These are phyloP conservation scores for Wickerhamomyces bovis DNA, from an alignment of 805 yeast genomes.

Conservation along the genomic window DNA sequence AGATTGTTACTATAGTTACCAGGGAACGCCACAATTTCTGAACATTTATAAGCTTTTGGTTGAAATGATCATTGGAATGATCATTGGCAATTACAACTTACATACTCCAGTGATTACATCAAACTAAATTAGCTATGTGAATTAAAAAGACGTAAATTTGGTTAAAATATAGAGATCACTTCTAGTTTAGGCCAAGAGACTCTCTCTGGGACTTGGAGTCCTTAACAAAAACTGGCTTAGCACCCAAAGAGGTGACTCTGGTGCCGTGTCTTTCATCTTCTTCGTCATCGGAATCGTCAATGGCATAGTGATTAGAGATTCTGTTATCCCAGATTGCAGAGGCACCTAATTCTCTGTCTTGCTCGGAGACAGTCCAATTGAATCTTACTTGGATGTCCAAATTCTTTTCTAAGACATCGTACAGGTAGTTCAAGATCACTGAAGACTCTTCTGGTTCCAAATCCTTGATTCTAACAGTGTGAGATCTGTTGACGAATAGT, in stretches of 20 bases:
- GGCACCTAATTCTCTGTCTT: conserved; percentile 26
- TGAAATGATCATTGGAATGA: too few relatives aligned
- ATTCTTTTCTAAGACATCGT: conserved; percentile 39
- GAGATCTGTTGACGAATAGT: conserved; percentile 43
- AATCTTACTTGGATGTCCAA: conserved; percentile 51
- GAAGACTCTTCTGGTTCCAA: conserved; percentile 7
- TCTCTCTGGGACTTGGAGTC: conserved; percentile 33
- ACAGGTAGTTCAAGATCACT: conserved; percentile 38
- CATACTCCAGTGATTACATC: too few relatives aligned
- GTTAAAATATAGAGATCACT: too few relatives aligned
- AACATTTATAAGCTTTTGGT: too few relatives aligned
- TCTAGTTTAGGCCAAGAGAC: conserved; percentile 21
- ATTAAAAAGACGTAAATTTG: too few relatives aligned
- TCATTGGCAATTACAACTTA: too few relatives aligned
- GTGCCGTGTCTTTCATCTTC: conserved; percentile 56
- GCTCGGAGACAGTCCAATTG: conserved; percentile 40
- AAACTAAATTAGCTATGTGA: not conserved
- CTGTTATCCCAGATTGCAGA: conserved; percentile 61
- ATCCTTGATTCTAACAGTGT: conserved; percentile 36
- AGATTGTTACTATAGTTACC: not conserved
- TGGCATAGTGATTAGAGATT: conserved; percentile 44
- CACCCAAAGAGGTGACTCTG: conserved; percentile 49
- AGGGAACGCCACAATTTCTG: not conserved
- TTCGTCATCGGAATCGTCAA: conserved; percentile 42
- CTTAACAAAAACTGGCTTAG: conserved; percentile 45